Percentiles rank a stretch among this genome's conserved stretches.
These are phyloP conservation scores for Backusella morwellensis DNA, from an alignment of 192 early-diverging fungal genomes.

Conservation along the genomic window DNA sequence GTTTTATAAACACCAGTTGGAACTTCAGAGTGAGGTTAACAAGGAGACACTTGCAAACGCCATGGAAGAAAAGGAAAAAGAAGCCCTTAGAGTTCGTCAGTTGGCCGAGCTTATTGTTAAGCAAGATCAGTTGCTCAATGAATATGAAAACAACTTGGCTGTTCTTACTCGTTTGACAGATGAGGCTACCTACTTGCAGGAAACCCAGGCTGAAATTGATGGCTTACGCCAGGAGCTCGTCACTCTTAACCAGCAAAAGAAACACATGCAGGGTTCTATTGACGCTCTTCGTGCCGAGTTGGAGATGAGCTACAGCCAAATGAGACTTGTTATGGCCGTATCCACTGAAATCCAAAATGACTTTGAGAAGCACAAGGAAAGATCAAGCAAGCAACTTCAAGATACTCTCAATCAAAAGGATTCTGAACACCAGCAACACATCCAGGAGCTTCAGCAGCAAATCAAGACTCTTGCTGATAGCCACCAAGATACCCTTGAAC, in stretches of 20 bases:
- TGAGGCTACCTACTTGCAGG: conserved; percentile 10
- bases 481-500: neutral
- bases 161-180: neutral
- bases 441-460: neutral
- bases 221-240: conserved; percentile 2
- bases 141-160: conserved; percentile 10
- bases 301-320: conserved; percentile 17
- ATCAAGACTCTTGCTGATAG: neutral
- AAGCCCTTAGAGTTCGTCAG: conserved; percentile 7
- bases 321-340: conserved; percentile 23
- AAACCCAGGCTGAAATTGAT: neutral
- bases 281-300: conserved; percentile 7
- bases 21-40: neutral
- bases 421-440: neutral
- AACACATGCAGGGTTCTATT: conserved; percentile 5
- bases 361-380: neutral
- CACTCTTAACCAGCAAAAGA: neutral
- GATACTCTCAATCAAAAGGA: neutral
- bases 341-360: conserved; percentile 29
- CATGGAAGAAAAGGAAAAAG: conserved; percentile 8
- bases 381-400: neutral
- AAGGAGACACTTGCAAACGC: neutral
- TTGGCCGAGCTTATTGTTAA: conserved; percentile 8
- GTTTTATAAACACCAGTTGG: conserved; percentile 6
- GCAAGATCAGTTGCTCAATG: conserved; percentile 17